Base-by-base conservation (phyloP, 306 rosid species). In the Prunus kanzakura region DNA sequence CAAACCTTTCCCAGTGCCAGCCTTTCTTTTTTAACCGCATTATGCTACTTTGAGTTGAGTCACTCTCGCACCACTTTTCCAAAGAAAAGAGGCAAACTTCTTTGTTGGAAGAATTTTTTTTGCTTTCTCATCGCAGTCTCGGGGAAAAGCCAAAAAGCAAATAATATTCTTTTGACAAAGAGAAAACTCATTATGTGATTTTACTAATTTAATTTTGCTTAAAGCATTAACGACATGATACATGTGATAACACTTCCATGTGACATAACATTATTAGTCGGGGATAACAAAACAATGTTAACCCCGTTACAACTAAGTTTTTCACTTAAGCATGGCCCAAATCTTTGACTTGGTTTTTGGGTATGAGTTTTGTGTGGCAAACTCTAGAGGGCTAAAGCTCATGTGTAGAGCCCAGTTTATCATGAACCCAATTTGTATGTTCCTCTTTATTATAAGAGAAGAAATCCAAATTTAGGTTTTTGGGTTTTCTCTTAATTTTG, bases 221-320 rank as follows among this genome's bases (percentile, higher is more conserved):
- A 10, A 47, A 47, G 8, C 0, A 38, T 38, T 38, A 38, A 38
- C 2, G 0, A 0, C 0, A 38, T 38, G 0, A 38, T 2, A 38
- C 2, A 1, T 0, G 4, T 0, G 2, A 6, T 0, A 38, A 6
- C 0, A 6, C 43, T 38, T 38, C 0, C 0, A 38, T 1, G 0
- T 1, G 8, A 1, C 0, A 35, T 35, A 38, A 7, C 0, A 38
- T 38, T 6, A 38, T 38, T 38, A 6, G 0, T 38, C 0, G 0
- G 8, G 0, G 0, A 35, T 5, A 35, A 35, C 38, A 35, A 35
- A 5, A 35, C 0, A 32, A 6, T 35, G 0, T 35, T 35, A 35
- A 1, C 1, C 8, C 41, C 41, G 8, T 35, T 6, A 1, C 2
- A 35, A 6, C 0, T 6, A 35, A 35, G 8, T 35, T 35, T 35